Conservation (phyloP, 495 filamentous ascomycete species). For the Penicillium diatomitis region DNA sequence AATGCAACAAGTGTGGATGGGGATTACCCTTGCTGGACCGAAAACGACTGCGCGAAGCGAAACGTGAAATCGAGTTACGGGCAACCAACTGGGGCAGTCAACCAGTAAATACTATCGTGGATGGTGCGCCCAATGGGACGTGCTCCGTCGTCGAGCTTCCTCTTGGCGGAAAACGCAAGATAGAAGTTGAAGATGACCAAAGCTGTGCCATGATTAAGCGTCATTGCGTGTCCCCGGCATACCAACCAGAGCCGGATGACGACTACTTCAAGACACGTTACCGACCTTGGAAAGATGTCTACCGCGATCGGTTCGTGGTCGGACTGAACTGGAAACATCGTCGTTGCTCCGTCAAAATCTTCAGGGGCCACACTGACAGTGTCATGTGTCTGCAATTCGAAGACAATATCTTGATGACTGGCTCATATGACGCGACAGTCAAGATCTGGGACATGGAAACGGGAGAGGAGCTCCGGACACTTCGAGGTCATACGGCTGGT, state of each 20-base stretch:
- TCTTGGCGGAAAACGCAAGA: constrained; percentile 32
- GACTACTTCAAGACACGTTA: constrained; percentile 43
- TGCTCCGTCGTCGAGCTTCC: constrained; percentile 13
- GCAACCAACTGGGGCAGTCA: constrained; percentile 44
- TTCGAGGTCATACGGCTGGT: constrained; percentile 70
- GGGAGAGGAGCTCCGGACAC: constrained; percentile 71
- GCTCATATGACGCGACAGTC: constrained; percentile 89
- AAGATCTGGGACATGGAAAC: constrained; percentile 95
- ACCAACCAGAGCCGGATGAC: constrained; percentile 21
- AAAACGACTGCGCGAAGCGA: constrained; percentile 78
- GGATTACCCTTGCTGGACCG: constrained; percentile 82
- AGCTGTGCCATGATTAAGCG: constrained; percentile 28
- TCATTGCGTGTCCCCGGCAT: constrained; percentile 24
- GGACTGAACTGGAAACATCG: constrained; percentile 96
- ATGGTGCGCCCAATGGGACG: constrained; percentile 10
- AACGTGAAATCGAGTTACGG: constrained; percentile 70
- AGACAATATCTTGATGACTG: constrained; percentile 83
- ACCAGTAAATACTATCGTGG: constrained; percentile 12
- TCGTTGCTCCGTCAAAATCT: constrained; percentile 67
- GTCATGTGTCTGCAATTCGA: constrained; percentile 96
- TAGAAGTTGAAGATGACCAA: constrained; percentile 18
- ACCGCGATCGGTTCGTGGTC: constrained; percentile 80
- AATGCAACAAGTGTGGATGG: constrained; percentile 96
- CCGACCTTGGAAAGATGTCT: constrained; percentile 87
- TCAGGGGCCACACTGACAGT: constrained; percentile 86